These are phyloP conservation scores for Trifolium pratense DNA, from an alignment of 306 rosid genomes.

Conservation along the genomic window DNA sequence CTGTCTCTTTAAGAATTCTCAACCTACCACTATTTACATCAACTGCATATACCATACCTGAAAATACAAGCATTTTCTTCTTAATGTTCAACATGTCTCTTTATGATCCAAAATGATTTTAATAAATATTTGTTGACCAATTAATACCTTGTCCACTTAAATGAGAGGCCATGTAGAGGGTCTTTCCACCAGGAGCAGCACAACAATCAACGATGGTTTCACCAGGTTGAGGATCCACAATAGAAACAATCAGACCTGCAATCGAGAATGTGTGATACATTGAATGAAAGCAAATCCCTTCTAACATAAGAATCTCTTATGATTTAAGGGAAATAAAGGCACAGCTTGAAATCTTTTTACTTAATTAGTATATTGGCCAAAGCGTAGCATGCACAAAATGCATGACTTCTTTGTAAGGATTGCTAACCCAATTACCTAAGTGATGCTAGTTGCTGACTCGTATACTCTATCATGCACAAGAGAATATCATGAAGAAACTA, in stretches of 20 bases:
- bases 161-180: conserved; percentile 81
- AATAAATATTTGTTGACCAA: conserved; percentile 2
- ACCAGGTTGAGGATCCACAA: conserved; percentile 82
- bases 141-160: conserved; percentile 75
- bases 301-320: conserved; percentile 1
- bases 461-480: conserved; percentile 14
- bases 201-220: conserved; percentile 79
- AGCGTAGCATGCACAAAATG: not conserved
- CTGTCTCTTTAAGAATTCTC: conserved; percentile 86
- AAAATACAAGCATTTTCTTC: conserved; percentile 38
- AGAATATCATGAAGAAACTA: conserved; percentile 30
- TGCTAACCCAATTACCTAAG: not conserved
- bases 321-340: conserved; percentile 11
- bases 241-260: conserved; percentile 77
- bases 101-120: conserved; percentile 10
- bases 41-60: conserved; percentile 73
- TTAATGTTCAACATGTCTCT: conserved; percentile 11
- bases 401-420: conserved; percentile 15
- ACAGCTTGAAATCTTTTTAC: not conserved
- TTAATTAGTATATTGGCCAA: conserved; percentile 16
- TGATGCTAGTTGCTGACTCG: conserved; percentile 4
- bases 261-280: conserved; percentile 36
- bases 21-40: conserved; percentile 80
- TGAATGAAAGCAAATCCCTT: conserved; percentile 28
- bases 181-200: conserved; percentile 98